phyloP scores from a whole-genome alignment of 2,329 filamentous ascomycete species.

The Mycosphaerella sp. region DNA sequence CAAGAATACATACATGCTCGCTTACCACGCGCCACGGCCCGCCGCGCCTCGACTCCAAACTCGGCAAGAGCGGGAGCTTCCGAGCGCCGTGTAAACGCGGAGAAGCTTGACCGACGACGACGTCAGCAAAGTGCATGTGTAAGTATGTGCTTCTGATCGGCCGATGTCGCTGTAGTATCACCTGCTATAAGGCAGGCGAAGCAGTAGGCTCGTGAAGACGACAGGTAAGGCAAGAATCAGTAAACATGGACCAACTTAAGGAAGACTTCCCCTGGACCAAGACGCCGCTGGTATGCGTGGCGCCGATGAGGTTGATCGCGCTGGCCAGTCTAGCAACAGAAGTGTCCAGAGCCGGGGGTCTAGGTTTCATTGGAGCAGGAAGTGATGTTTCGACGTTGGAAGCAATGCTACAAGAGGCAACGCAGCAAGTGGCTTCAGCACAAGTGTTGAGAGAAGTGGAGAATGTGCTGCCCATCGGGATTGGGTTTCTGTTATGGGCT shows the following conservation, averaged over 20 bases:
- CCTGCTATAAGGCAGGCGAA: neutral
- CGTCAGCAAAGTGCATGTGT: constrained; percentile 1
- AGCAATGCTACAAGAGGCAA: constrained; percentile 29
- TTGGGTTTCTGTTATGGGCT: constrained; percentile 57
- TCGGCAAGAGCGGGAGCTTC: too few species aligned
- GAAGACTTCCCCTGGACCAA: constrained; percentile 54
- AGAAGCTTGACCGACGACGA: constrained; percentile 10
- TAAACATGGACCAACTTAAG: constrained; percentile 20
- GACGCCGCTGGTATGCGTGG: constrained; percentile 53
- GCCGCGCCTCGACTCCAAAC: too few species aligned
- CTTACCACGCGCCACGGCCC: too few species aligned
- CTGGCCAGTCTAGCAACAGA: constrained; percentile 53
- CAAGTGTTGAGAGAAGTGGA: constrained; percentile 19
- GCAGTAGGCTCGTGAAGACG: neutral
- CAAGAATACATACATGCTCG: too few species aligned
- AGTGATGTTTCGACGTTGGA: constrained; percentile 37
- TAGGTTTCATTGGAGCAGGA: constrained; percentile 44
- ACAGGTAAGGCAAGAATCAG: neutral
- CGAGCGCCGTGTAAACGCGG: neutral
- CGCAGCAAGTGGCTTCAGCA: constrained; percentile 23
- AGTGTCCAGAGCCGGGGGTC: constrained; percentile 50
- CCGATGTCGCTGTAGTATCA: constrained; percentile 14
- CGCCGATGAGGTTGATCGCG: constrained; percentile 64
- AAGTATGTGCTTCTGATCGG: constrained; percentile 2
- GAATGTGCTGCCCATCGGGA: constrained; percentile 46